Evolutionary conservation across 257 asterid species (phyloP).

Genomic region (Primulina tabacum): DNA sequence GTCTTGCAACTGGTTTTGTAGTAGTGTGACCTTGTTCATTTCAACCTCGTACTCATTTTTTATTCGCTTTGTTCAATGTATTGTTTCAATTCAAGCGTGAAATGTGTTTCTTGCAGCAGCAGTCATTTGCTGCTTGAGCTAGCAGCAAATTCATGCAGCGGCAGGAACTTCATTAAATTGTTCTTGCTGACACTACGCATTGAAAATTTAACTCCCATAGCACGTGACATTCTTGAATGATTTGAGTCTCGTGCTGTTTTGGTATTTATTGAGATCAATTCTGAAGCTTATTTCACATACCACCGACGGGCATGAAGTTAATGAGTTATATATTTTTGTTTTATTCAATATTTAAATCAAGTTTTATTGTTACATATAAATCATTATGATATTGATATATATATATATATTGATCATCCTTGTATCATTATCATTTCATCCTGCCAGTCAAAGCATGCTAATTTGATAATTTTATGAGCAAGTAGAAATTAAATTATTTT

Average conservation of each 20-base stretch:
- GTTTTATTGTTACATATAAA: no score
- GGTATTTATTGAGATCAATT: not conserved
- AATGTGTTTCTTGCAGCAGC: not conserved
- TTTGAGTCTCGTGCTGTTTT: not conserved
- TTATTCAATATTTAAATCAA: no score
- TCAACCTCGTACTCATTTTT: slow-evolving; percentile 20
- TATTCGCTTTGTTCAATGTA: slow-evolving; percentile 25
- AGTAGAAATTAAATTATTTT: no score
- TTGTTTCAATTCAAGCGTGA: not conserved
- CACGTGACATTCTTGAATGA: not conserved
- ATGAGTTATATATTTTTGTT: not conserved
- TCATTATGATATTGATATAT: no score
- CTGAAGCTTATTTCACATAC: not conserved
- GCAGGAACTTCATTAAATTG: not conserved
- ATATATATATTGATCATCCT: no score
- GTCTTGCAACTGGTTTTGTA: slow-evolving; percentile 17
- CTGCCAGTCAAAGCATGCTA: no score
- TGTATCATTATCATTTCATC: no score
- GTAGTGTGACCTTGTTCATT: not conserved
- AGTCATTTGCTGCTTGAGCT: no score
- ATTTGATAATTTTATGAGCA: no score
- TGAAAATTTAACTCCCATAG: not conserved
- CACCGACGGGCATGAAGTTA: not conserved
- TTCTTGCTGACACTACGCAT: not conserved
- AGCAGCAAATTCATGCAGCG: not conserved